Evolutionary conservation across 1,139 yeast genomes (phyloP).

Genomic region (Kodamaea suecica): DNA sequence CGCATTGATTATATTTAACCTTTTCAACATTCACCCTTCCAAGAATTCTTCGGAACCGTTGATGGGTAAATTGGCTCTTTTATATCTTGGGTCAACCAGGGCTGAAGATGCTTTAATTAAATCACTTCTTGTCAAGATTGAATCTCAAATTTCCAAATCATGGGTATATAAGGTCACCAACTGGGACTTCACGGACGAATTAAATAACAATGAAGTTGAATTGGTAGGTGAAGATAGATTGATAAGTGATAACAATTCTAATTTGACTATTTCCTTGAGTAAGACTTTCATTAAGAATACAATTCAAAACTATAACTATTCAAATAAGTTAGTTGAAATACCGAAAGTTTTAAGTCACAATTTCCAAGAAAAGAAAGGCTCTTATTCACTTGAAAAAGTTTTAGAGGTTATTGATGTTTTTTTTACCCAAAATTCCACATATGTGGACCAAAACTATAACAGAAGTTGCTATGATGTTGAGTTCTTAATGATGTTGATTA

Average conservation of each 20-base stretch:
- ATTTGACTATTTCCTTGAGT: slow-evolving; percentile 54
- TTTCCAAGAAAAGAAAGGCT: background rate
- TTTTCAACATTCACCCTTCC: slow-evolving; percentile 47
- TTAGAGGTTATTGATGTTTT: slow-evolving; percentile 25
- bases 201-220: slow-evolving; percentile 40
- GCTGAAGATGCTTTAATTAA: slow-evolving; percentile 64
- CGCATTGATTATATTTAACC: slow-evolving; percentile 38
- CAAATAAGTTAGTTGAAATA: slow-evolving; percentile 14
- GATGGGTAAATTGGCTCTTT: slow-evolving; percentile 46
- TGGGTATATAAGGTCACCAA: slow-evolving; percentile 61
- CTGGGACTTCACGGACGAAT: slow-evolving; percentile 62
- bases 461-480: slow-evolving; percentile 55
- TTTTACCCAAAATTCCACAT: slow-evolving; percentile 15
- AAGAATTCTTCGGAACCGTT: slow-evolving; percentile 46
- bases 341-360: slow-evolving; percentile 4
- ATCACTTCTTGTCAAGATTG: slow-evolving; percentile 53
- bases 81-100: slow-evolving; percentile 61
- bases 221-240: slow-evolving; percentile 43
- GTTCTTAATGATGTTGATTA: slow-evolving; percentile 52
- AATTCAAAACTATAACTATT: slow-evolving; percentile 22
- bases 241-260: slow-evolving; percentile 44
- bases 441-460: slow-evolving; percentile 17
- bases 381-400: slow-evolving; percentile 3
- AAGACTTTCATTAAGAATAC: slow-evolving; percentile 51
- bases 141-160: slow-evolving; percentile 42